Evolutionary conservation across 2,329 filamentous ascomycete species (phyloP).

Genomic region (Bipolaris oryzae): DNA sequence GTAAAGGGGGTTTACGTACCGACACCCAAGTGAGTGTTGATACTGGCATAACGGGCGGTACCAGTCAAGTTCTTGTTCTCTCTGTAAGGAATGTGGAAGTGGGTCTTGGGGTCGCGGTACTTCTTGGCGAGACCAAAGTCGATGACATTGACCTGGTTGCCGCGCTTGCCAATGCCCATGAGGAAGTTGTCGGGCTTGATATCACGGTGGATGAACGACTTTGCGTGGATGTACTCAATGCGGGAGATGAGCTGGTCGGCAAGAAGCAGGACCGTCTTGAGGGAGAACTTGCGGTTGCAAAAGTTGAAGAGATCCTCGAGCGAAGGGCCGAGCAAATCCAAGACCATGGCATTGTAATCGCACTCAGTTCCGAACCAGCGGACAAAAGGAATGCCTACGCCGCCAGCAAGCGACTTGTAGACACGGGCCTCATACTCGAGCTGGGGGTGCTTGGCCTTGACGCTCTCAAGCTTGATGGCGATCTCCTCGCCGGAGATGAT

Average conservation of each 20-base stretch:
- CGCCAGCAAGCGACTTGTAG: constrained; percentile 86
- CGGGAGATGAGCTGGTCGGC: constrained; percentile 98
- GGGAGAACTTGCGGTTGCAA: constrained; percentile 98
- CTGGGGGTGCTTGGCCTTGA: constrained; percentile 99
- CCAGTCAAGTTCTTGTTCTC: constrained; percentile 99
- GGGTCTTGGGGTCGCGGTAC: constrained; percentile 99
- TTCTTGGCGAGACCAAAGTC: constrained; percentile 99
- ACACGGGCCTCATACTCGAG: constrained; percentile 98
- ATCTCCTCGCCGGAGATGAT: constrained; percentile 99
- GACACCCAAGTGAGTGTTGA: constrained; percentile 98
- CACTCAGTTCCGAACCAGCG: constrained; percentile 99
- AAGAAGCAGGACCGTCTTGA: constrained; percentile 96
- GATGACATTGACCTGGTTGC: constrained; percentile 99
- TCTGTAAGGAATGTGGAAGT: constrained; percentile 99
- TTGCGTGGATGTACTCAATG: constrained; percentile 99
- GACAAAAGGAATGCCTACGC: constrained; percentile 97
- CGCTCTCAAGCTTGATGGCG: constrained; percentile 98
- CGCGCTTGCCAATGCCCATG: constrained; percentile 98
- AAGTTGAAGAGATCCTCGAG: constrained; percentile 99
- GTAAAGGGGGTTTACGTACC: constrained; percentile 58
- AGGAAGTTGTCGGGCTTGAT: constrained; percentile 99
- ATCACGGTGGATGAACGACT: constrained; percentile 99
- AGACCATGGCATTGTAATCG: constrained; percentile 99
- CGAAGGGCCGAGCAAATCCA: constrained; percentile 92
- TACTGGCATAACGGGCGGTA: constrained; percentile 96